Conservation (phyloP, 352 stramenopile species). For the Phytophthora sp. region DNA sequence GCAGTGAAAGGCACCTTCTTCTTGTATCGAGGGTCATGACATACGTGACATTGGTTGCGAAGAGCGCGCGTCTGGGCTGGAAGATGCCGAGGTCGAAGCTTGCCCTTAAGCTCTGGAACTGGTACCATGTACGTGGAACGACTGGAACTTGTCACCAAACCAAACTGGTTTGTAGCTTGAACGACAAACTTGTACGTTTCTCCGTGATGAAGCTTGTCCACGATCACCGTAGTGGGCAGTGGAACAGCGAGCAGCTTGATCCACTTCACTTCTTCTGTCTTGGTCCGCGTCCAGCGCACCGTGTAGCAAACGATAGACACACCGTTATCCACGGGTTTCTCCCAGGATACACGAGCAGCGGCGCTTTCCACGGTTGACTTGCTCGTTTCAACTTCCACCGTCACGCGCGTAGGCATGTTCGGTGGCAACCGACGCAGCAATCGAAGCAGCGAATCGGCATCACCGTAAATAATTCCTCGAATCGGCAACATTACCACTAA, state of each 20-base stretch:
- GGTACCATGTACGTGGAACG: conserved; percentile 89
- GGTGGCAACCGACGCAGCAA: conserved; percentile 74
- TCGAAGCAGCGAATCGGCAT: conserved; percentile 75
- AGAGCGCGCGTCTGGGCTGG: conserved; percentile 39
- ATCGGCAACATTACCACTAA: conserved; percentile 80
- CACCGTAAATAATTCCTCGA: conserved; percentile 83
- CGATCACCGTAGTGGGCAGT: conserved; percentile 61
- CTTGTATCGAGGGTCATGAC: conserved; percentile 62
- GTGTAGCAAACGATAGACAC: conserved; percentile 86
- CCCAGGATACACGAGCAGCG: conserved; percentile 74
- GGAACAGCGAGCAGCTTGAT: conserved; percentile 74
- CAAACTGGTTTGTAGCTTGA: conserved; percentile 83
- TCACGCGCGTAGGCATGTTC: conserved; percentile 83
- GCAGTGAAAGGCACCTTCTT: conserved; percentile 74
- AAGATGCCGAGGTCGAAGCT: conserved; percentile 51
- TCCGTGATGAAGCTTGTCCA: conserved; percentile 73
- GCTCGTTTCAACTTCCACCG: conserved; percentile 62
- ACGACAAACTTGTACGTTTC: conserved; percentile 89
- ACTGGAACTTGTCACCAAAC: conserved; percentile 73
- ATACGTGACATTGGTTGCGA: conserved; percentile 80
- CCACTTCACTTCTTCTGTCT: conserved; percentile 81
- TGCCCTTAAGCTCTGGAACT: conserved; percentile 73
- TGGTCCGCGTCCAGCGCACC: conserved; percentile 78
- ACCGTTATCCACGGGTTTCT: conserved; percentile 78
- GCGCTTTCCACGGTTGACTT: conserved; percentile 67